Base-by-base conservation (phyloP, 2,329 filamentous ascomycete genomes). In the Atkinsonella hypoxylon region DNA sequence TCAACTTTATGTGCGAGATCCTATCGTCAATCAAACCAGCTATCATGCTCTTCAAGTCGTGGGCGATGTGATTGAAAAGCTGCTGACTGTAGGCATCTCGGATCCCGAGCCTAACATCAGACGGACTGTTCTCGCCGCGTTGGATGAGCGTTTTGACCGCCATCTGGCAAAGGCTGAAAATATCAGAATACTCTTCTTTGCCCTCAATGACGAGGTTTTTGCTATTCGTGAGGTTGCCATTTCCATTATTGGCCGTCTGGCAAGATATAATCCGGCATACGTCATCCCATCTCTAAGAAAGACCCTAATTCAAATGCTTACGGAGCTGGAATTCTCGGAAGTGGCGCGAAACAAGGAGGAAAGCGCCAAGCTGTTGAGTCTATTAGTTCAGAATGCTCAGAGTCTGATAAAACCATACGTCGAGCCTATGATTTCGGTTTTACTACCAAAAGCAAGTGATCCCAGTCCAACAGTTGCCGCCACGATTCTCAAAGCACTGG, bases 161-260 rank as follows among this genome's bases (percentile, higher is more conserved):
- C 93, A 98, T 64, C 76, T 99, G n/a, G 89, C 89, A 41, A 95
- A 96, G 65, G 90, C 94, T 1, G 91, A 98, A 65, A 98, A 98
- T 62, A 94, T 98, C 45, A 83, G 94, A 18, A 95, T 90, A 13
- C 71, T 98, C 0, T 97, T 99, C 67, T 84, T 97, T 53, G 91
- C 93, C 0, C 77, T 98, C 15, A 96, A 98, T 58, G 93, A 99
- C 60, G 91, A 97, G 62, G 79, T 89, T 1, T 98, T 97, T 57
- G 77, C 83, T 2, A 95, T 97, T 53, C 79, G 94, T 59, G 90
- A 98, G 69, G 91, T 93, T 30, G 87, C 93, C 9, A 96, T 99
- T 61, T 85, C 88, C 17, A 96, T 98, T 57, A 95, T 98, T 60
- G 94, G 93, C 32, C 88, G 94, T 12, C 74, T 99, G 51, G 94